Evolutionary conservation across 805 yeast species (phyloP), one percentile per base, ranked within the genome.

Genomic region (Candida sanyiensis): DNA sequence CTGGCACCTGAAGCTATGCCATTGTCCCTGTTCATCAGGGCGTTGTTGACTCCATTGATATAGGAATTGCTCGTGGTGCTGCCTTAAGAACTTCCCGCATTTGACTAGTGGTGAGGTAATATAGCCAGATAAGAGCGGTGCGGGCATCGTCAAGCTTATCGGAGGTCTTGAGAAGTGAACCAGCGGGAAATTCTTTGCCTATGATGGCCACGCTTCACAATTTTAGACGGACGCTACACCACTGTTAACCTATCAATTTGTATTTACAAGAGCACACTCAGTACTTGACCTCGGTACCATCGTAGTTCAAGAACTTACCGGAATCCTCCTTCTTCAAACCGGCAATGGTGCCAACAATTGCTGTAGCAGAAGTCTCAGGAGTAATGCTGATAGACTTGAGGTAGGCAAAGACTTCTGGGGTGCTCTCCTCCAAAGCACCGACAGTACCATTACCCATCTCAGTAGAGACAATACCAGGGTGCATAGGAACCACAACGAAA

Each of bases 401-500:
- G 3, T 5, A 6, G 11, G 15, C 37, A 7, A 8, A n/a, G 5
- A 32, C 13, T 5, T 22, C 33, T 5, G 40, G 40, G 7, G 26
- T 15, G 6, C 5, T 26, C 17, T 27, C 13, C 3, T 5, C 55
- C 9, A 28, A 2, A 4, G 12, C 17, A 7, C 16, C 33, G n/a
- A 38, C 17, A 16, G 33, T 10, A 2, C 22, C 28, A 23, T 39
- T 38, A 5, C 54, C 59, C 61, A 59, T 56, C 34, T 66, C 70
- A 25, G 64, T 62, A n/a, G 38, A n/a, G 11, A 67, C 69, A 9
- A 55, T 25, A 27, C 72, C 72, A 1, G 73, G 73, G 37, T 63
- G 65, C 11, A 64, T 11, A 10, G 64, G 46, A 17, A 62, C 44
- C 28, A 59, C 52, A 9, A 49, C 55, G 42, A 56, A 62, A 3